Evolutionary conservation across 2,329 filamentous ascomycete species (phyloP).

Genomic region (Didymellaceae sp.): DNA sequence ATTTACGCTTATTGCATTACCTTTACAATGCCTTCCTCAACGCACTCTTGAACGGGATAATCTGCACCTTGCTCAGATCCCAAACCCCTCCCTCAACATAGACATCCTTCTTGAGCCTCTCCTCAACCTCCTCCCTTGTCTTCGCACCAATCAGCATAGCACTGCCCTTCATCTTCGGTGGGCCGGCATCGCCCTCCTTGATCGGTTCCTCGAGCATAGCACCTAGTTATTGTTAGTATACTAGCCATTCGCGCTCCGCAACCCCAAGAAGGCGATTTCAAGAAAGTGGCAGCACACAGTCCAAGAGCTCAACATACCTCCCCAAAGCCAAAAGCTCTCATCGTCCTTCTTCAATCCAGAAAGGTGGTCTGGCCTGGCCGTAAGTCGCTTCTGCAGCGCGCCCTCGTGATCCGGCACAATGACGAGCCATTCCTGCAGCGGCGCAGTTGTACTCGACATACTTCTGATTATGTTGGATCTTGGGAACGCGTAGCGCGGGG

Average conservation of each 20-base stretch:
- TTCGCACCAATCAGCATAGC: constrained; percentile 71
- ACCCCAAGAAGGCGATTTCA: background rate
- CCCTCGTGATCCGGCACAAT: constrained; percentile 55
- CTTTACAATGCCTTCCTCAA: constrained; percentile 51
- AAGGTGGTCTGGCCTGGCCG: constrained; percentile 49
- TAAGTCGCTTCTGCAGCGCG: constrained; percentile 52
- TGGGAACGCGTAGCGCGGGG: background rate
- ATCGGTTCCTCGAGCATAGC: constrained; percentile 52
- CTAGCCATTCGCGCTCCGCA: background rate
- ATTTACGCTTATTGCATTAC: background rate
- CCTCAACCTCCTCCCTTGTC: constrained; percentile 71
- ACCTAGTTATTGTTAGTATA: constrained; percentile 22
- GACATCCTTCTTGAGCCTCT: constrained; percentile 72
- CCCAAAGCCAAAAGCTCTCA: constrained; percentile 45
- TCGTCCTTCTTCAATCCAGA: constrained; percentile 36
- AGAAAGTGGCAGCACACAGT: background rate
- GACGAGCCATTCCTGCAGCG: constrained; percentile 57
- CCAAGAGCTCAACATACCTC: constrained; percentile 28
- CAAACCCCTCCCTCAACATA: constrained; percentile 77
- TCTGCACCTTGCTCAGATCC: constrained; percentile 65
- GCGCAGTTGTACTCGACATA: constrained; percentile 22
- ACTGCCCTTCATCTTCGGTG: constrained; percentile 76
- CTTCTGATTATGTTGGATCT: background rate
- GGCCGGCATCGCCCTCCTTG: constrained; percentile 62
- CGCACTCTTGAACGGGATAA: constrained; percentile 58